phyloP scores from a whole-genome alignment of 169 alveolate species.

The Eimeria necatrix region DNA sequence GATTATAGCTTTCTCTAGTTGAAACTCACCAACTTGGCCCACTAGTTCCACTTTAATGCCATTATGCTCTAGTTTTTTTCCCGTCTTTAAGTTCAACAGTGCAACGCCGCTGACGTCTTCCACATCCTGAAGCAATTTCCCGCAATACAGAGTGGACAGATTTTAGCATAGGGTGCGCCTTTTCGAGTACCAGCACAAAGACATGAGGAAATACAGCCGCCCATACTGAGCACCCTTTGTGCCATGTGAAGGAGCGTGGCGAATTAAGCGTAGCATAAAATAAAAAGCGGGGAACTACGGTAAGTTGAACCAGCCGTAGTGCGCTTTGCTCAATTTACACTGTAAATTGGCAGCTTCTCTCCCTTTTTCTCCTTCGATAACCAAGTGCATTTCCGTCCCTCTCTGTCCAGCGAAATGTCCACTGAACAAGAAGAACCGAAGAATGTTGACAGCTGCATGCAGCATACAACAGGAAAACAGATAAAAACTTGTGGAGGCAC shows the following conservation, averaged over 20 bases:
- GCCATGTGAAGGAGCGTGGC: not conserved
- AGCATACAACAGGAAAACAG: not conserved
- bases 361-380: slow-evolving; percentile 70
- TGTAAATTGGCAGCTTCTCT: slow-evolving; percentile 70
- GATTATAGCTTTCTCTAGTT: not conserved
- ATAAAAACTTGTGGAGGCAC: not conserved
- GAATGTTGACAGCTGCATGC: slow-evolving; percentile 54
- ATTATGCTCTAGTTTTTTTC: slow-evolving; percentile 97
- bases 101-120: slow-evolving; percentile 96
- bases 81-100: slow-evolving; percentile 93
- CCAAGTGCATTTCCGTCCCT: slow-evolving; percentile 67
- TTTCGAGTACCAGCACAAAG: not conserved
- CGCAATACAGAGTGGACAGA: not conserved
- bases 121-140: slow-evolving; percentile 86
- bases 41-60: slow-evolving; percentile 98
- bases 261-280: not conserved
- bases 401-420: slow-evolving; percentile 63
- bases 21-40: slow-evolving; percentile 95
- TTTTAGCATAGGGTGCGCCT: not conserved
- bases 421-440: slow-evolving; percentile 74
- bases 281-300: not conserved
- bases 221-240: not conserved
- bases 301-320: not conserved
- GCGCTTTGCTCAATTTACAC: not conserved
- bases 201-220: not conserved